Base-by-base conservation (phyloP, 441 rosid genomes). In the Populus hybrid region DNA sequence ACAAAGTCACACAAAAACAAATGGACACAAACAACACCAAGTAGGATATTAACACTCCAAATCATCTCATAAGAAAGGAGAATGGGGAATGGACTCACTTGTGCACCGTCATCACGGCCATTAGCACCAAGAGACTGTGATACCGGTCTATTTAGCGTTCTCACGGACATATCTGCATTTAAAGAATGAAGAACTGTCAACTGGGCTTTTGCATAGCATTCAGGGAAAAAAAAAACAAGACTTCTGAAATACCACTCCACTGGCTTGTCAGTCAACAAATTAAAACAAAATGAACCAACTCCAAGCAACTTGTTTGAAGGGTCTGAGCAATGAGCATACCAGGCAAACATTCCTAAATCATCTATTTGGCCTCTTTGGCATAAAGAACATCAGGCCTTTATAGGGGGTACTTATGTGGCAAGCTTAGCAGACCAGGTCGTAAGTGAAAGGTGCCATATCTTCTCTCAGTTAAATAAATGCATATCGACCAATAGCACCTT, bases 51-150 rank as follows among this genome's bases (percentile, higher is more conserved):
- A 61, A 59, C 65, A 59, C 65, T 59, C 23, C 21, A 38, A 35
- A 70, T 70, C 28, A 36, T 30, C 36, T 32, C 23, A 70, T 70
- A 36, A 68, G 19, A 35, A 21, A 36, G 26, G 72, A 69, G 50
- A 70, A 10, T 16, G 18, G 42, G 36, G 61, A 18, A n/a, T 30
- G 67, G 78, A 85, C 95, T 85, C 87, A 92, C 97, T 74, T 85
- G 85, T 73, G 93, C 89, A 81, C 94, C 95, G 89, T 92, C 93
- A 82, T 92, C 97, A 79, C 97, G 95, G 72, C 97, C 97, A 83
- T 83, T 91, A 69, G 87, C 89, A 77, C 97, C 97, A 24, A 92
- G 85, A 67, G 88, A 85, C 79, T 91, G 97, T 59, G 92, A 83
- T 65, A 87, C 93, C 75, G 92, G 94, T 79, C 97, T 86, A 84